Evolutionary conservation across 2,329 filamentous ascomycete genomes (phyloP).

Genomic region (Fusarium abutilonis): DNA sequence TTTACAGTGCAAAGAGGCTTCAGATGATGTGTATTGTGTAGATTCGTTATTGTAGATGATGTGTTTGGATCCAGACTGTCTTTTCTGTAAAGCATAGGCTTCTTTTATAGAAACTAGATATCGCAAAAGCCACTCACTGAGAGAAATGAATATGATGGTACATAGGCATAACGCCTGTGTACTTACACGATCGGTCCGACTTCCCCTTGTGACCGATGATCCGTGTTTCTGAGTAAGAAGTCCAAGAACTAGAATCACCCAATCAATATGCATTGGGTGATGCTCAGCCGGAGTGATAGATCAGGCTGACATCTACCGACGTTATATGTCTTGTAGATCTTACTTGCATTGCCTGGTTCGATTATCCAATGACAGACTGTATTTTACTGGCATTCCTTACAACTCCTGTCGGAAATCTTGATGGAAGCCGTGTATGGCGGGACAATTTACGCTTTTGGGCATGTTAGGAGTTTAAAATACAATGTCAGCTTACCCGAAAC

Average conservation of each 20-base stretch:
- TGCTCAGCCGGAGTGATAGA: background rate
- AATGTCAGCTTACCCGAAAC: constrained; percentile 6
- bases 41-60: background rate
- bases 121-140: background rate
- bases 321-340: background rate
- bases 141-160: too few relatives aligned
- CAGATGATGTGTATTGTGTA: too few relatives aligned
- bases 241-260: background rate
- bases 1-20: background rate
- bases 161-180: background rate
- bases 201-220: background rate
- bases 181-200: background rate
- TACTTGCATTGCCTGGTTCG: background rate
- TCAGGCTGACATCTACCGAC: background rate
- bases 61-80: background rate
- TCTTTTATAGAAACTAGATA: background rate
- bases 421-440: background rate
- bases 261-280: background rate
- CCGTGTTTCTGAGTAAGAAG: background rate
- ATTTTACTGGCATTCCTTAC: too few relatives aligned
- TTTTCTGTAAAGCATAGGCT: too few relatives aligned
- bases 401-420: background rate
- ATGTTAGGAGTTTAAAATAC: background rate
- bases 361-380: background rate
- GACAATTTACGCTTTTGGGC: background rate